Evolutionary conservation across 768 basidiomycete species (phyloP), one percentile per base, ranked within the genome.

Genomic region (Lentinula edodes): DNA sequence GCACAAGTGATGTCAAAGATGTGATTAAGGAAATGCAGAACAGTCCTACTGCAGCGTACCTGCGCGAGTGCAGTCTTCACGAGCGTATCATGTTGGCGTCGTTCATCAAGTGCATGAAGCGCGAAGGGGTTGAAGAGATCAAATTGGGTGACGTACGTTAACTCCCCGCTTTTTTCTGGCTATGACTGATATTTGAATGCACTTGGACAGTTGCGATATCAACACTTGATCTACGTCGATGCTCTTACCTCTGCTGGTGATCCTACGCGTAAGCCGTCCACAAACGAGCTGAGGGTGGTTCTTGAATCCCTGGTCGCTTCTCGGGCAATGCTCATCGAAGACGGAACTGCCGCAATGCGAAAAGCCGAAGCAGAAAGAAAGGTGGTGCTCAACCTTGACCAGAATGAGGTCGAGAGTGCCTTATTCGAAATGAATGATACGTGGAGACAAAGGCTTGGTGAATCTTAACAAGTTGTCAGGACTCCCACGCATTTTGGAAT

Each of bases 11-110:
- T 60, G 86, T 96, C 66, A 84, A 80, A 66, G 83, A 86, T 54
- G 93, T 96, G 8, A 85, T 94, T 58, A 83, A 85, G 66, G 84
- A 83, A 43, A 90, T 96, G 88, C 93, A 95, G 68, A 93, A 91
- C 66, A 95, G 90, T 66, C 95, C 95, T 2, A 93, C 89, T 0
- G 90, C 92, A 4, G 87, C 87, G 13, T 97, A 88, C 69, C 73
- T 98, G 28, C 83, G 83, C 51, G 87, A 90, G 39, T 88, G 93
- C 66, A 90, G 90, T 73, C 81, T 93, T 64, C 93, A 96, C 68
- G 94, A 97, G 70, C 85, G 89, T 43, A 80, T 95, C 52, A 88
- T 97, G 87, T 80, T 98, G 16, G 89, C 89, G 15, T 85, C 94
- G 0, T 71, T 96, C 41, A 75, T 95, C 28, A 89, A 90, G 67